These are phyloP conservation scores for Coniochaeta sp. DNA, from an alignment of 2,329 filamentous ascomycete species.

Conservation along the genomic window DNA sequence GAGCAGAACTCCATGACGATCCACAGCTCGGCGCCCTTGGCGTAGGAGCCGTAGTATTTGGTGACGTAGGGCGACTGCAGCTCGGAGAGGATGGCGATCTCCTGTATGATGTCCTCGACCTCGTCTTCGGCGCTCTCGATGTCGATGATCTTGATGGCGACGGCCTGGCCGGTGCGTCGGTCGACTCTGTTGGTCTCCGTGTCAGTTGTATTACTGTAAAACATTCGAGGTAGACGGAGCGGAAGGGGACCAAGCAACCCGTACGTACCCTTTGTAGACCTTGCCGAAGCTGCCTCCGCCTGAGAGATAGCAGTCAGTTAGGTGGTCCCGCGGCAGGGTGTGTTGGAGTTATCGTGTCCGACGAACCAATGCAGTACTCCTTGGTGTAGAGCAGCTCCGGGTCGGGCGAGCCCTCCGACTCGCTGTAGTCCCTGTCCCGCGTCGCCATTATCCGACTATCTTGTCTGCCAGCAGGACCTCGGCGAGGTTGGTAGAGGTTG, in stretches of 20 bases:
- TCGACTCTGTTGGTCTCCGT: conserved; percentile 58
- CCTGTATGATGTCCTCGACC: conserved; percentile 98
- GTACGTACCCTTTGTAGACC: conserved; percentile 85
- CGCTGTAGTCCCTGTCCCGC: conserved; percentile 37
- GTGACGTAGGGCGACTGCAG: conserved; percentile 95
- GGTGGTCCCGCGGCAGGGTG: neutral
- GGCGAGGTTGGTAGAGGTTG: neutral
- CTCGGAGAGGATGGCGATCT: conserved; percentile 95
- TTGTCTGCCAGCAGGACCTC: neutral
- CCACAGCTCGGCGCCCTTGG: conserved; percentile 95
- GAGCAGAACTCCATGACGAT: conserved; percentile 99
- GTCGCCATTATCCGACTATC: conserved; percentile 39
- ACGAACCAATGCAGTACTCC: conserved; percentile 76
- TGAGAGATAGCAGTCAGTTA: conserved; percentile 27
- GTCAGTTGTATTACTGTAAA: conserved; percentile 7
- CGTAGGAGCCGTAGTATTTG: conserved; percentile 94
- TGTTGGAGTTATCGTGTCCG: conserved; percentile 8
- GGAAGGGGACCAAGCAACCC: too few species aligned
- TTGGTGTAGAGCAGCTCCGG: conserved; percentile 91
- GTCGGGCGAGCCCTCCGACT: conserved; percentile 56
- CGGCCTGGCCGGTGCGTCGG: conserved; percentile 84
- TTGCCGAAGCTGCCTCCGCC: conserved; percentile 97
- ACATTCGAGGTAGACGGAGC: neutral
- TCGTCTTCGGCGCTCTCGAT: conserved; percentile 99
- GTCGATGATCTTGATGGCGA: conserved; percentile 98